These are phyloP conservation scores for Asterionellopsis glacialis DNA, from an alignment of 108 stramenopile genomes.

Conservation along the genomic window DNA sequence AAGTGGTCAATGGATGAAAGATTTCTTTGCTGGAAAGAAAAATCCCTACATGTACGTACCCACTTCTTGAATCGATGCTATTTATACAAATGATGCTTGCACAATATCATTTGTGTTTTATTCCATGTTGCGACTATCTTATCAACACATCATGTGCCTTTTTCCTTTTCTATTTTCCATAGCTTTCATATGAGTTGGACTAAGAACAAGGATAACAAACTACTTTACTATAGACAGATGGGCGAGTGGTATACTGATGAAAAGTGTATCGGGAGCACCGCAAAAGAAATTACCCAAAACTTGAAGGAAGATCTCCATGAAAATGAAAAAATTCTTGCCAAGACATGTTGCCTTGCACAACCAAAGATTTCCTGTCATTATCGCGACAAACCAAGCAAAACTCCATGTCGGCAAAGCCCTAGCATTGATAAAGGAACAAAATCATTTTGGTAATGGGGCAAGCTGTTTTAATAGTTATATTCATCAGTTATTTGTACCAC, in stretches of 20 bases:
- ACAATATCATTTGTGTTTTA: too few relatives aligned
- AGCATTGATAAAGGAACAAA: constrained; percentile 24
- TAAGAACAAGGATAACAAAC: constrained; percentile 53
- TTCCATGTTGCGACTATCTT: too few relatives aligned
- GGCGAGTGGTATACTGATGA: constrained; percentile 68
- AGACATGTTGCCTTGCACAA: constrained; percentile 40
- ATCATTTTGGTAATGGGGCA: constrained; percentile 43
- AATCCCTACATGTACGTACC: constrained; percentile 15
- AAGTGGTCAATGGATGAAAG: constrained; percentile 32
- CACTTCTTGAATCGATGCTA: too few relatives aligned
- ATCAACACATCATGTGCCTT: too few relatives aligned
- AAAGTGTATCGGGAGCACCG: constrained; percentile 30
- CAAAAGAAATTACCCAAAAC: constrained; percentile 15
- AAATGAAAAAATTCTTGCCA: constrained; percentile 12
- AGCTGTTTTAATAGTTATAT: too few relatives aligned
- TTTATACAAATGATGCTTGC: too few relatives aligned
- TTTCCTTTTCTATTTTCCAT: constrained; percentile 2
- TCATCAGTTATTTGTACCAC: too few relatives aligned
- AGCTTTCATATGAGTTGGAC: constrained; percentile 83
- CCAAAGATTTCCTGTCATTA: constrained; percentile 49
- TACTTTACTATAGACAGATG: constrained; percentile 65
- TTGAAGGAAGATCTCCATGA: neutral
- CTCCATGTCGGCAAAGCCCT: constrained; percentile 45
- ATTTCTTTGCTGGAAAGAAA: constrained; percentile 17
- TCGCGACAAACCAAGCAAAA: constrained; percentile 62